Evolutionary conservation across 352 stramenopile species (phyloP).

Genomic region (Pythium guiyangense): DNA sequence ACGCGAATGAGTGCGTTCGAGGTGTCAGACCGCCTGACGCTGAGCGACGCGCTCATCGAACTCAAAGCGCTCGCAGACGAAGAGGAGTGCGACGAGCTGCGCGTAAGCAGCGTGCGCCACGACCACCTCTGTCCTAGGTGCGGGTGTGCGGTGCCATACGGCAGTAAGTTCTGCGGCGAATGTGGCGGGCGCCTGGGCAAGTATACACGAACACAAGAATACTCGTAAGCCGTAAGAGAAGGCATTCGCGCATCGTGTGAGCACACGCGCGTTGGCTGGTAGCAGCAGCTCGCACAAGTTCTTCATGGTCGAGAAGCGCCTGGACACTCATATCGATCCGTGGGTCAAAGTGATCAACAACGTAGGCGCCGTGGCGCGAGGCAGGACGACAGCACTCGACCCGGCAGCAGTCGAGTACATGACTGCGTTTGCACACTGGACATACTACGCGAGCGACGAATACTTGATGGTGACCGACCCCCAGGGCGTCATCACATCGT

Average conservation of each 20-base stretch:
- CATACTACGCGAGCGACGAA: constrained; percentile 16
- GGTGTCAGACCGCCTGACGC: constrained; percentile 4
- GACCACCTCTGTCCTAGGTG: constrained; percentile 13
- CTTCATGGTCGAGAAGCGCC: not conserved
- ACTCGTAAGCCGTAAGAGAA: no score
- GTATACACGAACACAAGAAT: not conserved
- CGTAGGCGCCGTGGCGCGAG: constrained; percentile 23
- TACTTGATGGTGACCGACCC: constrained; percentile 47
- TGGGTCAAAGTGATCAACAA: constrained; percentile 48
- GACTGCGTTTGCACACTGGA: constrained; percentile 17
- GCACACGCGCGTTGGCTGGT: not conserved
- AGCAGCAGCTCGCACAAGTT: not conserved
- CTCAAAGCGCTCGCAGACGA: constrained; percentile 11
- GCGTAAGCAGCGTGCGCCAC: constrained; percentile 11
- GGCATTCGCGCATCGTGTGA: not conserved
- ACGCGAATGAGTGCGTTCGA: constrained; percentile 7
- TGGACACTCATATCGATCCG: constrained; percentile 7
- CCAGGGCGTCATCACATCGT: constrained; percentile 22
- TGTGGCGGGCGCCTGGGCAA: constrained; percentile 14
- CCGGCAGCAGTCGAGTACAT: not conserved
- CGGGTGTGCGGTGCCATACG: constrained; percentile 13
- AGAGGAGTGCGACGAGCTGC: constrained; percentile 11
- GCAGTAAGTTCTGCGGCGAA: constrained; percentile 13
- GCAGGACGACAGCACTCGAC: not conserved
- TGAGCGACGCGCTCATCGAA: constrained; percentile 5